A percentile compares a stretch with the other conserved stretches of the same genome.
These are phyloP conservation scores for Plasmodium billcollinsi DNA, from an alignment of 169 alveolate species.

Conservation along the genomic window DNA sequence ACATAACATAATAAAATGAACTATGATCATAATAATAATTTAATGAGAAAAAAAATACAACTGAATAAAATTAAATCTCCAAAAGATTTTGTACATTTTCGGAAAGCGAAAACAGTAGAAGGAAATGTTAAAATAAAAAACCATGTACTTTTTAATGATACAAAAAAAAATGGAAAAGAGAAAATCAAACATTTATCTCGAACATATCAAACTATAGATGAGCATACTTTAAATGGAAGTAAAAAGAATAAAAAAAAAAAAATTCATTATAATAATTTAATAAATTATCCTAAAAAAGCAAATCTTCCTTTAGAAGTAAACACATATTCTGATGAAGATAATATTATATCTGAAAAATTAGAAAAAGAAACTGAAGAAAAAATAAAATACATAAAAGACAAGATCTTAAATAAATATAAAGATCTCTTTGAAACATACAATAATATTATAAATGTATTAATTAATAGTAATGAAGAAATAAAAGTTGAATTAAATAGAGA, in stretches of 20 bases:
- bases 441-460: slow-evolving; percentile 10
- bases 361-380: slow-evolving; percentile 12
- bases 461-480: slow-evolving; percentile 3
- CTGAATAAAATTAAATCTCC: slow-evolving; percentile 10
- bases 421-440: slow-evolving; percentile 18
- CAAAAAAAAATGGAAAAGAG: not conserved
- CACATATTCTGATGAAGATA: not conserved
- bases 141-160: not conserved
- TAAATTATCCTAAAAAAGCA: not conserved
- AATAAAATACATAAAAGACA: slow-evolving; percentile 17
- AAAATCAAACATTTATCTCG: not conserved
- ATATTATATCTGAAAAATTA: not conserved
- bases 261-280: too few relatives aligned
- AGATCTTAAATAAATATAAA: slow-evolving; percentile 30
- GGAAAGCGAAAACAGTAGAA: slow-evolving; percentile 13
- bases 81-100: slow-evolving; percentile 5
- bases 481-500: slow-evolving; percentile 23
- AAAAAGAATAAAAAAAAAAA: not conserved
- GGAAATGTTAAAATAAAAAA: not conserved
- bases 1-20: not conserved
- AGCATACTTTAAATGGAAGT: not conserved
- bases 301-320: not conserved
- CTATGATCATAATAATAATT: slow-evolving; percentile 11
- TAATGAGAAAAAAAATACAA: slow-evolving; percentile 23
- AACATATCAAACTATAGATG: not conserved